Conservation (phyloP, 2,329 filamentous ascomycete genomes). For the Dactylella cylindrospora region DNA sequence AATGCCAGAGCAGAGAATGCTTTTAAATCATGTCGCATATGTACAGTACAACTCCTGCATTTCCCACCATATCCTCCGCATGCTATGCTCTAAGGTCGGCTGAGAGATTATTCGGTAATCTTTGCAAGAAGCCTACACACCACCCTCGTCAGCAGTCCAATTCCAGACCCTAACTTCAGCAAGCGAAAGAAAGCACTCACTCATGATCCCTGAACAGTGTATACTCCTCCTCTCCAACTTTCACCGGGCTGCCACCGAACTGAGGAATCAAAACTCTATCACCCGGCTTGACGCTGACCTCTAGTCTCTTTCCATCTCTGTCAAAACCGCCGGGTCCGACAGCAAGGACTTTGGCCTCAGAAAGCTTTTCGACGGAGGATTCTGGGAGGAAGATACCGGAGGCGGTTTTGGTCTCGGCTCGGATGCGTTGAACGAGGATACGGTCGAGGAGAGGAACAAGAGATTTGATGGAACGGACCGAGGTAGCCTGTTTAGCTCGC, state of each 20-base stretch:
- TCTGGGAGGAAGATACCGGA: conserved; percentile 97
- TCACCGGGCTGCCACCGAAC: conserved; percentile 91
- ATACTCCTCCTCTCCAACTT: conserved; percentile 97
- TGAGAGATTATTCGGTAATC: conserved; percentile 82
- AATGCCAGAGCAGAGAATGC: no score
- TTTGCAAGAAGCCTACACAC: conserved; percentile 82
- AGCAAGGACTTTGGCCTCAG: conserved; percentile 93
- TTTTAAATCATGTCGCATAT: conserved; percentile 40
- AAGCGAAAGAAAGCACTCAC: conserved; percentile 62
- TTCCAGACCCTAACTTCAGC: background rate
- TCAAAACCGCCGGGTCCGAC: conserved; percentile 87
- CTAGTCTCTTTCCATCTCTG: conserved; percentile 83
- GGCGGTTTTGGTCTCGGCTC: conserved; percentile 94
- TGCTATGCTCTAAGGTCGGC: background rate
- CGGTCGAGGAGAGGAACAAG: conserved; percentile 96
- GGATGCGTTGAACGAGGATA: conserved; percentile 95
- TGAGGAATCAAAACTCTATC: conserved; percentile 96
- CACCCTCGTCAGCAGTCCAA: background rate
- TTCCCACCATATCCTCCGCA: background rate
- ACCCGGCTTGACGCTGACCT: conserved; percentile 77
- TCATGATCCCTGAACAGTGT: conserved; percentile 95
- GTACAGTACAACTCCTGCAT: conserved; percentile 13
- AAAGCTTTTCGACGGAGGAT: conserved; percentile 94
- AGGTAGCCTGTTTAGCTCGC: conserved; percentile 60
- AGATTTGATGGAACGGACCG: conserved; percentile 91